Evolutionary conservation across 352 stramenopile genomes (phyloP).

Genomic region (Bremia lactucae): DNA sequence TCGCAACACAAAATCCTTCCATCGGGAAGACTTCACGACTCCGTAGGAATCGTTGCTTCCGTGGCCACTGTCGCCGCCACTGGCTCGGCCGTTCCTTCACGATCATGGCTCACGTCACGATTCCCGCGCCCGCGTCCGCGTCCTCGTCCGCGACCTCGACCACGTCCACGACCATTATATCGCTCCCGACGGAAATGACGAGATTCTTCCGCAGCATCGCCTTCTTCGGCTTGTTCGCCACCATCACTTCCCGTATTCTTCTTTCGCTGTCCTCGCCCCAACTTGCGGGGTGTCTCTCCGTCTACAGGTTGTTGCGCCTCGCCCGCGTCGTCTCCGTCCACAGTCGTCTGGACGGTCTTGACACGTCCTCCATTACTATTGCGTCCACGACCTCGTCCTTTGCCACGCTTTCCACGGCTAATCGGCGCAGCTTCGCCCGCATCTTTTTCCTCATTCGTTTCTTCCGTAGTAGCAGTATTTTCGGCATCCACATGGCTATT

Average conservation of each 20-base stretch:
- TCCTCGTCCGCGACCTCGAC: constrained; percentile 23
- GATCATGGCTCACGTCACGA: constrained; percentile 7
- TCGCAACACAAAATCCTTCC: too few species aligned
- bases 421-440: constrained; percentile 5
- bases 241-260: constrained; percentile 11
- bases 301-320: constrained; percentile 14
- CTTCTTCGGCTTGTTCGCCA: constrained; percentile 10
- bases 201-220: constrained; percentile 10
- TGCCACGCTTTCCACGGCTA: constrained; percentile 23
- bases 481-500: constrained; percentile 4
- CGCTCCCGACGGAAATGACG: constrained; percentile 12
- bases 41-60: constrained; percentile 3
- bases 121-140: constrained; percentile 19
- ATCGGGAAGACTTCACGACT: constrained; percentile 11
- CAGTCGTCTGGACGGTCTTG: too few species aligned
- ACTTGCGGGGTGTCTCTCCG: constrained; percentile 10
- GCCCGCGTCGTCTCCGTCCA: constrained; percentile 10
- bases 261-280: constrained; percentile 13
- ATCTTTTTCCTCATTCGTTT: constrained; percentile 7
- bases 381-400: constrained; percentile 27
- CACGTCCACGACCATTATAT: constrained; percentile 19
- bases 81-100: constrained; percentile 6
- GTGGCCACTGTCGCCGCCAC: background rate
- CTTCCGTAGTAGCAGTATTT: constrained; percentile 1
- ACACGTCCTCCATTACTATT: constrained; percentile 20